phyloP scores from a whole-genome alignment of 2,329 filamentous ascomycete genomes.

The Aureobasidium subglaciale region DNA sequence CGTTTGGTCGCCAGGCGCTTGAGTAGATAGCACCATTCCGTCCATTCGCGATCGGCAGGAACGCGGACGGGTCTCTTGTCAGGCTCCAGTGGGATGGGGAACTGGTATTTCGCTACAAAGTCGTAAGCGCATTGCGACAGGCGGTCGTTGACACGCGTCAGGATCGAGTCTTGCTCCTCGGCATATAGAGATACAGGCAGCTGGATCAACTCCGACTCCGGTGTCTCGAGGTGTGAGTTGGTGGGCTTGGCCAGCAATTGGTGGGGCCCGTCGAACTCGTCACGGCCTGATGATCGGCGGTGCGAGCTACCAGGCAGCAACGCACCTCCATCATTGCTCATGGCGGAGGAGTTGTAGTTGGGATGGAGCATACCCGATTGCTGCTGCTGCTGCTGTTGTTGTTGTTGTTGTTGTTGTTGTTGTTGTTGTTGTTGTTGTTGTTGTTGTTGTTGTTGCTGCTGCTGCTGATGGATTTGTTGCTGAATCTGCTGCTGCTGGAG shows the following conservation, averaged over 20 bases:
- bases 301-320: constrained; percentile 35
- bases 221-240: constrained; percentile 63
- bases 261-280: constrained; percentile 84
- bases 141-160: constrained; percentile 74
- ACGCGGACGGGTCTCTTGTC: constrained; percentile 72
- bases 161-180: constrained; percentile 76
- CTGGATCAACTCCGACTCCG: constrained; percentile 73
- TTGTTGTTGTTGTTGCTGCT: background rate
- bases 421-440: background rate
- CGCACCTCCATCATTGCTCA: background rate
- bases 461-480: constrained; percentile 4
- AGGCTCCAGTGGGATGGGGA: constrained; percentile 75
- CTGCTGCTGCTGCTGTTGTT: constrained; percentile 1
- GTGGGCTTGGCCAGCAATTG: constrained; percentile 71
- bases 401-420: background rate
- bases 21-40: constrained; percentile 82
- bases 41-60: constrained; percentile 77
- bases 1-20: constrained; percentile 81
- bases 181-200: constrained; percentile 76
- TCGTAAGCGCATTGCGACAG: constrained; percentile 81
- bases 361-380: constrained; percentile 5
- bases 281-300: constrained; percentile 68
- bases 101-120: constrained; percentile 86
- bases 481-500: background rate
- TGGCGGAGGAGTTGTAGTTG: constrained; percentile 6